These are phyloP conservation scores for Quaeritorhiza haematococci DNA, from an alignment of 371 early-diverging fungal genomes.

Conservation along the genomic window DNA sequence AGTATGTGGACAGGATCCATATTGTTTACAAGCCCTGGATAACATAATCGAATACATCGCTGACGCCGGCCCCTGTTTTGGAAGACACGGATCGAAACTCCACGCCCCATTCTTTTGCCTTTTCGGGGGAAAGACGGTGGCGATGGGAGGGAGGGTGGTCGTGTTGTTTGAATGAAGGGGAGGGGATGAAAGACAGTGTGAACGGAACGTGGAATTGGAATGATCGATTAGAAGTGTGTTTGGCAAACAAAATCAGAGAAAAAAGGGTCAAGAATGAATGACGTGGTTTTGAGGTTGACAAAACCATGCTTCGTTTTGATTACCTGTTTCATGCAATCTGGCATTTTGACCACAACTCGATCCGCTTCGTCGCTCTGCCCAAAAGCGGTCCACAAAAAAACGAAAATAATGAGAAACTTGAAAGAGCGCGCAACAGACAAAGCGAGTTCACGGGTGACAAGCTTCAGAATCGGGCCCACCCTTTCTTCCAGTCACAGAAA, in stretches of 20 bases:
- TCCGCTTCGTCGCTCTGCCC: slow-evolving; percentile 39
- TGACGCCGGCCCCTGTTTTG: slow-evolving; percentile 38
- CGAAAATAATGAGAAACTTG: too few relatives aligned
- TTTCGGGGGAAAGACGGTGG: background rate
- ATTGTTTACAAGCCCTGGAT: too few relatives aligned
- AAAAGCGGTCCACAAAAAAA: background rate
- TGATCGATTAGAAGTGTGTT: too few relatives aligned
- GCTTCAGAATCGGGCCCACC: background rate
- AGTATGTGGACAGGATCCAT: too few relatives aligned
- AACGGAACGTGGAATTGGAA: too few relatives aligned
- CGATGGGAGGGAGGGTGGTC: background rate
- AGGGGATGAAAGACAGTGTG: background rate
- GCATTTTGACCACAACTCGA: slow-evolving; percentile 27
- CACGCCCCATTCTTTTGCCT: slow-evolving; percentile 41
- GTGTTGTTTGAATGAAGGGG: background rate
- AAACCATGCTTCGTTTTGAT: too few relatives aligned
- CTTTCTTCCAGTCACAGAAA: background rate
- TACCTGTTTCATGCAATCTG: slow-evolving; percentile 37
- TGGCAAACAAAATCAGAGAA: too few relatives aligned
- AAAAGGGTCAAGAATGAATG: too few relatives aligned
- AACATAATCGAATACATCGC: slow-evolving; percentile 46
- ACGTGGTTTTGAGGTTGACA: background rate
- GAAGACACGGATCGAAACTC: slow-evolving; percentile 40
- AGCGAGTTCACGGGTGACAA: too few relatives aligned
- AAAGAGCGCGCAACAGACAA: too few relatives aligned